A percentile compares a stretch with the other conserved stretches of the same genome.
phyloP scores from a whole-genome alignment of 2,329 filamentous ascomycete genomes.

The Aaosphaeria pasadenensis region DNA sequence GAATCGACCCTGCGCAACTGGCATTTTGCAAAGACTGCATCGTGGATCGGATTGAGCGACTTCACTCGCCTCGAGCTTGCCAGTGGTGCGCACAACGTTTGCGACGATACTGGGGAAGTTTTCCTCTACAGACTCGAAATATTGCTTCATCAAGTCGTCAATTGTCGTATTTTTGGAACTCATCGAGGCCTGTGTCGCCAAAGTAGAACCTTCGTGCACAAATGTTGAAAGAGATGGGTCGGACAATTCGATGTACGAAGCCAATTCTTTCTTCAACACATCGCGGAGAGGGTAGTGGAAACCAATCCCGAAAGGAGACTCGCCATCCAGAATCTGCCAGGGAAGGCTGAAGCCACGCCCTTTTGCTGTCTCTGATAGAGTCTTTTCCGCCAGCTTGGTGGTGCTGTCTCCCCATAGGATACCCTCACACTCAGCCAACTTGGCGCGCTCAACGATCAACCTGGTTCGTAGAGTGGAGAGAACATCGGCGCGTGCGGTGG shows the following conservation, averaged over 20 bases:
- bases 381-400: slow-evolving; percentile 80
- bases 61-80: slow-evolving; percentile 63
- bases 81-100: slow-evolving; percentile 91
- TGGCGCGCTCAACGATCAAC: slow-evolving; percentile 57
- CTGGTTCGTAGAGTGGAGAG: slow-evolving; percentile 67
- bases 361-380: slow-evolving; percentile 84
- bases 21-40: slow-evolving; percentile 70
- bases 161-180: slow-evolving; percentile 80
- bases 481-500: slow-evolving; percentile 75
- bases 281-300: slow-evolving; percentile 84
- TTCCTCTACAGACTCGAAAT: slow-evolving; percentile 81
- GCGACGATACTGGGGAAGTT: slow-evolving; percentile 89
- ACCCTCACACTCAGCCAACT: slow-evolving; percentile 59
- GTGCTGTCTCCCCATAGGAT: slow-evolving; percentile 85
- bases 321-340: slow-evolving; percentile 77
- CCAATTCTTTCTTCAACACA: slow-evolving; percentile 76
- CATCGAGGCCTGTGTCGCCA: slow-evolving; percentile 40
- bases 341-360: slow-evolving; percentile 82
- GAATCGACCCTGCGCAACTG: slow-evolving; percentile 61
- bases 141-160: slow-evolving; percentile 83
- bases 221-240: slow-evolving; percentile 49
- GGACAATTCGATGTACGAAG: slow-evolving; percentile 60
- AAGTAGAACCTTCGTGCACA: slow-evolving; percentile 27
- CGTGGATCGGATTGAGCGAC: slow-evolving; percentile 14
- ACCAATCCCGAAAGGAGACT: slow-evolving; percentile 53